phyloP scores from a whole-genome alignment of 2,329 filamentous ascomycete genomes.

The Capronia coronata region DNA sequence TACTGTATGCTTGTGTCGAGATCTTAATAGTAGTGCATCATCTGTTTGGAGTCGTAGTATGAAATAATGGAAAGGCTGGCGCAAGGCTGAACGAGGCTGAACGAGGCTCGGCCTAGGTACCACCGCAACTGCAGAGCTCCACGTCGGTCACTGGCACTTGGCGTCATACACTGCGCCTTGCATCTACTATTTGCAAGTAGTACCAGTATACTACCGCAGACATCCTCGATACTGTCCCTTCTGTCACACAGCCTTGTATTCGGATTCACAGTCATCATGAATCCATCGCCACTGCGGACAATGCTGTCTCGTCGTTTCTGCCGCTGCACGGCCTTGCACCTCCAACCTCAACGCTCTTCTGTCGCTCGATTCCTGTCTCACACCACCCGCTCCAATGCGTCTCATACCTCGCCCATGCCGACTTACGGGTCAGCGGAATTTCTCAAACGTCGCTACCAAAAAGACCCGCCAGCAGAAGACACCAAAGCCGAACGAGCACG shows the following conservation, averaged over 20 bases:
- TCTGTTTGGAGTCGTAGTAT: no score
- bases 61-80: no score
- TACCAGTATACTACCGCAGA: no score
- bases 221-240: neutral
- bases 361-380: constrained; percentile 11
- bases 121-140: no score
- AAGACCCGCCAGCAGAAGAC: neutral
- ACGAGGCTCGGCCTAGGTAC: neutral
- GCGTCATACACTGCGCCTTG: neutral
- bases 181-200: no score
- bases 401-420: constrained; percentile 9
- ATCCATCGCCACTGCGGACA: constrained; percentile 17
- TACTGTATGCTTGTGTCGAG: no score
- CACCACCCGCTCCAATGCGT: constrained; percentile 13
- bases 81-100: neutral
- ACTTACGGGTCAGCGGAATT: constrained; percentile 22
- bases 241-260: neutral
- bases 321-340: constrained; percentile 7
- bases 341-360: constrained; percentile 3
- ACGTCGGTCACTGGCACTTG: neutral
- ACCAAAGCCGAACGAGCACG: constrained; percentile 21
- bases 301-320: constrained; percentile 21
- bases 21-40: no score
- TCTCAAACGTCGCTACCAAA: constrained; percentile 23
- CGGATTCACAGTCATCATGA: constrained; percentile 6